Conservation (phyloP, 2,329 filamentous ascomycete species). For the Hymenoscyphus fraxineus region DNA sequence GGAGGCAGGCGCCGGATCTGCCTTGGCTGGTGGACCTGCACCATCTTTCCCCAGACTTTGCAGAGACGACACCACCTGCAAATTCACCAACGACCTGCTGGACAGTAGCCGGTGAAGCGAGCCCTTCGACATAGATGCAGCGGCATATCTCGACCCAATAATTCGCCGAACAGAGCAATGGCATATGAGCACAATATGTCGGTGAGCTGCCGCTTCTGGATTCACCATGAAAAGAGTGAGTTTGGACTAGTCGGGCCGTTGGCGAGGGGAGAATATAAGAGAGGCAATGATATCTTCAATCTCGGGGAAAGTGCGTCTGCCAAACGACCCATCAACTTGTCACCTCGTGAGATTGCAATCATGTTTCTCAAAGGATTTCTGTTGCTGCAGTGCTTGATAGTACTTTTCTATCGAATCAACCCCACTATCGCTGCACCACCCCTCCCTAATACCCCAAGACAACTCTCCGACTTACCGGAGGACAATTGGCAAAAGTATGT, state of each 20-base stretch:
- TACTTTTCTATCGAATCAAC: slow-evolving; percentile 7
- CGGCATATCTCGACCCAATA: slow-evolving; percentile 5
- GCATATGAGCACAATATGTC: slow-evolving; percentile 9
- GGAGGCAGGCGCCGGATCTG: slow-evolving; percentile 1
- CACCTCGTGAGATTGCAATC: slow-evolving; percentile 5
- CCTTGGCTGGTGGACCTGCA: not conserved
- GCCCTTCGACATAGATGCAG: slow-evolving; percentile 2
- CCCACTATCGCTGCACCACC: slow-evolving; percentile 3
- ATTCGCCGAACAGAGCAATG: slow-evolving; percentile 1
- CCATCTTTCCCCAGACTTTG: slow-evolving; percentile 9
- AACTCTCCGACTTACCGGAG: slow-evolving; percentile 5
- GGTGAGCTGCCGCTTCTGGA: slow-evolving; percentile 11
- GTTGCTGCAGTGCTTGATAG: slow-evolving; percentile 10
- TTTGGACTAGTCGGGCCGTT: not conserved
- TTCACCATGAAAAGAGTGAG: not conserved
- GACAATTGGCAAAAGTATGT: slow-evolving; percentile 40
- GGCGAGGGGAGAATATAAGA: not conserved
- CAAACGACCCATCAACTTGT: not conserved
- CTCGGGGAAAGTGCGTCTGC: not conserved
- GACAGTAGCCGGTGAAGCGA: not conserved
- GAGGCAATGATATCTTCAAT: slow-evolving; percentile 7
- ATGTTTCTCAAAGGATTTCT: slow-evolving; percentile 11
- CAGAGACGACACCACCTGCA: not conserved
- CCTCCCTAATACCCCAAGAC: not conserved
- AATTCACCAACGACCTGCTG: not conserved